Evolutionary conservation across 768 basidiomycete species (phyloP), one percentile per base, ranked within the genome.

Genomic region (Rubroboletus satanas): DNA sequence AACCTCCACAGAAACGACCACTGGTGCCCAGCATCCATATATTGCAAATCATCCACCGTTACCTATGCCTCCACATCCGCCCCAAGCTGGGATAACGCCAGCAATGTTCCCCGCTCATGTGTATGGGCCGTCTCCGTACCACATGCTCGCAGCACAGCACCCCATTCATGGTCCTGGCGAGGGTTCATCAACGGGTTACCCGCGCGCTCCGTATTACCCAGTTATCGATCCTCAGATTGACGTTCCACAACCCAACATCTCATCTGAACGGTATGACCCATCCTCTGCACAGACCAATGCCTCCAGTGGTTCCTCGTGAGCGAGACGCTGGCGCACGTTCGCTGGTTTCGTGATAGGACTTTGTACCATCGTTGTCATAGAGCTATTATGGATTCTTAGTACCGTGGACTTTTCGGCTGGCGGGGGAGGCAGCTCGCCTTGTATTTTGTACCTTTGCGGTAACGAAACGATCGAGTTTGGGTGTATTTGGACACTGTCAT

Each of bases 151-250:
- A 15, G 32, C 62, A 23, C 68, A 63, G 47, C 67, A 58, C 39
- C 11, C 57, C 33, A 44, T 62, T 26, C 65, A 66, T 28, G 51
- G 49, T 29, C 48, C 58, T 3, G 51, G 60, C 7, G 64, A 59
- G 66, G 73, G 61, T 36, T 65, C 56, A 7, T 63, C 67, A 58
- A 26, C 62, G 52, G 54, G 65, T 51, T 60, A 68, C 43, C 51
- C 68, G 1, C 67, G 68, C 31, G 45, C 58, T 3, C 38, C 63
- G 54, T 77, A 77, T 53, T 77, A 74, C 56, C 73, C 76, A 1
- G 68, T 71, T 14, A 75, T 77, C 45, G 76, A 77, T 58, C 74
- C 76, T 17, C 70, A 67, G 54, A 70, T 73, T 31, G 66, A 67
- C 23, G 38, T 64, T 46, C 60, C 68, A 35, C 69, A 69, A 33